Percentiles rank a stretch among this genome's conserved stretches.
Evolutionary conservation across 768 basidiomycete species (phyloP).

Genomic region (Hericium alpestre): DNA sequence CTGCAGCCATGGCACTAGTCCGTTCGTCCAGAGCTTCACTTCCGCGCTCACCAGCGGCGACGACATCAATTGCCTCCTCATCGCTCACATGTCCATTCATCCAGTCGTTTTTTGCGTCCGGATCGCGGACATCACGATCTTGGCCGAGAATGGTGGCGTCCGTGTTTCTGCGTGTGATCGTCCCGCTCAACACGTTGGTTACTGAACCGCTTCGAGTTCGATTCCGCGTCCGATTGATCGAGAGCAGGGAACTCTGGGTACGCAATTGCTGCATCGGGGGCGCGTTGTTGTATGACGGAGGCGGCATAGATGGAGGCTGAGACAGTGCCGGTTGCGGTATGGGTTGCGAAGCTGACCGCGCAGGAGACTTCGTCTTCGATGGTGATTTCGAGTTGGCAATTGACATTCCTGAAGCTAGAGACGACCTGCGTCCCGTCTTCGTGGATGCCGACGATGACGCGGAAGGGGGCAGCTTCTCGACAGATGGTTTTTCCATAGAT

Average conservation of each 20-base stretch:
- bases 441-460: slow-evolving; percentile 9
- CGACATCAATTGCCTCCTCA: slow-evolving; percentile 76
- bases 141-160: slow-evolving; percentile 18
- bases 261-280: slow-evolving; percentile 26
- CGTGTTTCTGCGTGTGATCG: slow-evolving; percentile 26
- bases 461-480: slow-evolving; percentile 12
- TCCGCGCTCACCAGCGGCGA: slow-evolving; percentile 74
- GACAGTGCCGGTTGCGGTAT: slow-evolving; percentile 5
- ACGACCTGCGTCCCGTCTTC: slow-evolving; percentile 7
- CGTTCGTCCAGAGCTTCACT: slow-evolving; percentile 77
- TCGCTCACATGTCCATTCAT: slow-evolving; percentile 57
- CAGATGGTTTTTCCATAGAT: slow-evolving; percentile 16
- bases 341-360: slow-evolving; percentile 8
- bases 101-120: slow-evolving; percentile 53
- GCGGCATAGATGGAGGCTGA: slow-evolving; percentile 33
- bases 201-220: slow-evolving; percentile 46
- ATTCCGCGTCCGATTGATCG: slow-evolving; percentile 26
- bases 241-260: slow-evolving; percentile 30
- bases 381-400: slow-evolving; percentile 2
- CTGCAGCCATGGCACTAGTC: slow-evolving; percentile 48
- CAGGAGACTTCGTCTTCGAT: slow-evolving; percentile 12
- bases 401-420: not conserved
- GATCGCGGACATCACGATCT: slow-evolving; percentile 17
- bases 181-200: slow-evolving; percentile 47
- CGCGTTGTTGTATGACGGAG: slow-evolving; percentile 50